Conservation (phyloP, 768 basidiomycete species). For the Russula griseocarnosa region DNA sequence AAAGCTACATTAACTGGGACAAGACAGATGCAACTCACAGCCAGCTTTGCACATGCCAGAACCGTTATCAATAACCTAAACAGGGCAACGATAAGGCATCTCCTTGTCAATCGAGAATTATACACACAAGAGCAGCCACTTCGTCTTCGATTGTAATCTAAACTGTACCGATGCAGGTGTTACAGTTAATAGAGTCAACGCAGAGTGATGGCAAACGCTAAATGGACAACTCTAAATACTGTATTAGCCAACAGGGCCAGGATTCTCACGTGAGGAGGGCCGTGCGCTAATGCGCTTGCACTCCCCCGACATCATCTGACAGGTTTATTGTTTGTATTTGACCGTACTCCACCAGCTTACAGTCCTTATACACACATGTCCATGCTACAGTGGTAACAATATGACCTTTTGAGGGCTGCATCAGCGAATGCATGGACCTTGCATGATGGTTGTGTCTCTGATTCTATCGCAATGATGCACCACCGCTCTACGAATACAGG, state of each 20-base stretch:
- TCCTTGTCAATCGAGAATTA: too few species aligned
- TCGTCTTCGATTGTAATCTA: too few species aligned
- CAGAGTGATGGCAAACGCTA: too few species aligned
- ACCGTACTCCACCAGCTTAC: neutral
- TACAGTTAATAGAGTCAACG: too few species aligned
- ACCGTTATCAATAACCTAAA: slow-evolving; percentile 84
- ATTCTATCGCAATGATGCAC: slow-evolving; percentile 49
- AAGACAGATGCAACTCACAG: slow-evolving; percentile 59
- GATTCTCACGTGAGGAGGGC: too few species aligned
- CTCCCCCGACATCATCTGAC: too few species aligned
- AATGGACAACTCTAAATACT: too few species aligned
- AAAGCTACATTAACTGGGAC: neutral
- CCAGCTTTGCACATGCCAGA: slow-evolving; percentile 99
- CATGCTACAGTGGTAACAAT: neutral
- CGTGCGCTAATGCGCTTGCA: neutral
- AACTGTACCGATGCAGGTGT: too few species aligned
- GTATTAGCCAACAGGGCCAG: too few species aligned
- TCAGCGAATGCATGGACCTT: slow-evolving; percentile 22
- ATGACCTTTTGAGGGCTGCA: slow-evolving; percentile 3
- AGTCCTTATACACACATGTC: neutral
- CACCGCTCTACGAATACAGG: slow-evolving; percentile 51
- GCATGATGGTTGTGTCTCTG: neutral
- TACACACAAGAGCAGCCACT: slow-evolving; percentile 55
- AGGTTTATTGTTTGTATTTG: neutral
- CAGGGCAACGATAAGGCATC: slow-evolving; percentile 11